Evolutionary conservation across 768 basidiomycete genomes (phyloP), one percentile per base, ranked within the genome.

Genomic region (Leccinum disarticulatum): DNA sequence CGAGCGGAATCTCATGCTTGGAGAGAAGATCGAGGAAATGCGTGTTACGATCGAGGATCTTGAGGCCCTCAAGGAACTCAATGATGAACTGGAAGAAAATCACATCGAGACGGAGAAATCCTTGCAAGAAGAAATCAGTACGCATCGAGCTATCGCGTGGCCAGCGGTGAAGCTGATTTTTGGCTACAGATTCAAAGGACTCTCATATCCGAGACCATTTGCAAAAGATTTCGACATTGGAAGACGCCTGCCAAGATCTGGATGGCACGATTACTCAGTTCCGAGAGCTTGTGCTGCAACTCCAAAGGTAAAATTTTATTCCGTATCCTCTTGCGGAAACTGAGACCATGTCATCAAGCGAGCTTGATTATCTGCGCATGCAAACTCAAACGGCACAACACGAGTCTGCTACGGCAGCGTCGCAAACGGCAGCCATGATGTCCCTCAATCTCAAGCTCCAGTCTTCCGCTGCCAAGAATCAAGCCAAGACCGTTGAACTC

Each of bases 21-120:
- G 92, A 61, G 96, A 98, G 92, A 95, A 95, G 86, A 94, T 98
- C 64, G 97, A 98, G 71, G 95, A 98, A 74, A 95, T 98, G 91
- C 85, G 93, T 13, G 88, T 93, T 56, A 92, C 91, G 0, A 93
- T 98, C 56, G 96, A 98, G 72, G 97, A 99, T 67, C 85, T 98
- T 4, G 97, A 99, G 70, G 86, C 95, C 11, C 83, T 99, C 46
- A 92, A 95, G 70, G 97, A 98, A 68, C 87, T 99, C 52, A 93
- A 90, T 57, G 96, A 99, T 61, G 97, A 99, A 75, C 82, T 99
- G 3, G 97, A 98, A 73, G 95, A 98, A 74, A 95, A 93, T 66
- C 96, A 98, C 63, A 71, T 91, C 3, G 96, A 97, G 73, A 92
- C 94, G 0, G 96, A 98, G 76, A 95, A 92, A 71, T 83, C 87